Conservation (phyloP, 2,329 filamentous ascomycete species). For the Onygenales sp. region DNA sequence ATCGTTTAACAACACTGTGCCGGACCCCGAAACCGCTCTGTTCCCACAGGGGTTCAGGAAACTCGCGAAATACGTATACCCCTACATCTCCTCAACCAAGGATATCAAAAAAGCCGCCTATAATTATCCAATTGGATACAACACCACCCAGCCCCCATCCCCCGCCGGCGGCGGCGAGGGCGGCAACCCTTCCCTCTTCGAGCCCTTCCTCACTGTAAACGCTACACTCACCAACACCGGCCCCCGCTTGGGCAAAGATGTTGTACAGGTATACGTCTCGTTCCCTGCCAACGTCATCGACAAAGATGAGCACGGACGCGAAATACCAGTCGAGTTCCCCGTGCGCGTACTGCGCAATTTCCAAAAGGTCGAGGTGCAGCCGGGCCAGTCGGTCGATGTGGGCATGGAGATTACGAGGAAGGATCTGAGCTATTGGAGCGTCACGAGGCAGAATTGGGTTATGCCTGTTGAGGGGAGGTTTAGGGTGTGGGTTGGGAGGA, state of each 20-base stretch:
- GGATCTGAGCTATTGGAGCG: constrained; percentile 30
- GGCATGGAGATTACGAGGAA: constrained; percentile 36
- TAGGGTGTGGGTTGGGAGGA: constrained; percentile 16
- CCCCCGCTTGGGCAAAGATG: constrained; percentile 35
- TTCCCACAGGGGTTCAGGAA: constrained; percentile 53
- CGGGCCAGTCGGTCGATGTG: constrained; percentile 33
- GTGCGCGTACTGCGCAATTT: constrained; percentile 41
- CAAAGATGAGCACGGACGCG: background rate
- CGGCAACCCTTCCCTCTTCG: constrained; percentile 48
- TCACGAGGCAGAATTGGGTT: constrained; percentile 24
- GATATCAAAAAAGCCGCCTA: constrained; percentile 36
- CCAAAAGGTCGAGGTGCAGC: constrained; percentile 38
- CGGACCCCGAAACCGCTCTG: constrained; percentile 46
- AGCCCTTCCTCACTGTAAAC: constrained; percentile 39
- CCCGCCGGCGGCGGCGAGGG: constrained; percentile 59
- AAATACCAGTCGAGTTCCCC: constrained; percentile 12
- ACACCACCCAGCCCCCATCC: constrained; percentile 42
- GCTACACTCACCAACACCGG: constrained; percentile 46
- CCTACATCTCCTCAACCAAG: constrained; percentile 50
- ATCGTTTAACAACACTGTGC: constrained; percentile 45
- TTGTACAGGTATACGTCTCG: constrained; percentile 48
- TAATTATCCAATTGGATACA: constrained; percentile 49
- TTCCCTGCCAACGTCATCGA: constrained; percentile 29
- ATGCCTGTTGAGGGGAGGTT: constrained; percentile 18
- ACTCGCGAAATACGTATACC: constrained; percentile 63